Conservation (phyloP, 495 filamentous ascomycete species). For the Ascobolus immersus region DNA sequence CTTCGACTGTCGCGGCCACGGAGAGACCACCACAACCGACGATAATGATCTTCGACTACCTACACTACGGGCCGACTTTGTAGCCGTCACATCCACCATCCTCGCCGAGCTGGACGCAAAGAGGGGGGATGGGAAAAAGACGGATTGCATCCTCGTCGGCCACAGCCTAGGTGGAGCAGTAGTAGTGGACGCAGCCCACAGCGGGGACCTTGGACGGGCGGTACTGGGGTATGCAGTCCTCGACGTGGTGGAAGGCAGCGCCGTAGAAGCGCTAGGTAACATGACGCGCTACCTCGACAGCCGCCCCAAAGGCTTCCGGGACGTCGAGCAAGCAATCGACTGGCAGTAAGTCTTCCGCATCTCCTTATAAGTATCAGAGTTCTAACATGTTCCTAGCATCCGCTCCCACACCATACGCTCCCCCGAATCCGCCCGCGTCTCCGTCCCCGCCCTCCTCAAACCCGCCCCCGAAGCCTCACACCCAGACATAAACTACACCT, state of each 20-base stretch:
- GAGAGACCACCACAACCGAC: conserved; percentile 32
- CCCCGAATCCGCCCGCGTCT: conserved; percentile 48
- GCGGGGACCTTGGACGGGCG: conserved; percentile 33
- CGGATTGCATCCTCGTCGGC: conserved; percentile 62
- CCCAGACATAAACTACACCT: no score
- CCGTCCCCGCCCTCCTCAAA: conserved; percentile 65
- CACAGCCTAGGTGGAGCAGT: conserved; percentile 92
- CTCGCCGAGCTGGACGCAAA: background rate
- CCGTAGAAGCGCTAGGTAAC: conserved; percentile 75
- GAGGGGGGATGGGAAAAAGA: conserved; percentile 38
- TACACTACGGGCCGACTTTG: conserved; percentile 46
- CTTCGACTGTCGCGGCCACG: conserved; percentile 66
- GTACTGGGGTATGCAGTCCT: conserved; percentile 73
- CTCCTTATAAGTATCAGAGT: no score
- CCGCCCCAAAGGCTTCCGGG: conserved; percentile 53
- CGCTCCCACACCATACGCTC: conserved; percentile 76
- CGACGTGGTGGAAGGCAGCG: conserved; percentile 74
- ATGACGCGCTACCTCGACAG: conserved; percentile 81
- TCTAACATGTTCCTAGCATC: conserved; percentile 21
- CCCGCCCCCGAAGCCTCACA: no score
- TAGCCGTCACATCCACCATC: conserved; percentile 35
- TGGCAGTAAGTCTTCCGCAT: conserved; percentile 44
- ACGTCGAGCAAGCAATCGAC: conserved; percentile 53
- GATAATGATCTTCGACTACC: conserved; percentile 35
- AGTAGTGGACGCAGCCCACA: conserved; percentile 55